Conservation (phyloP, 257 asterid genomes). For the Rhazya stricta region DNA sequence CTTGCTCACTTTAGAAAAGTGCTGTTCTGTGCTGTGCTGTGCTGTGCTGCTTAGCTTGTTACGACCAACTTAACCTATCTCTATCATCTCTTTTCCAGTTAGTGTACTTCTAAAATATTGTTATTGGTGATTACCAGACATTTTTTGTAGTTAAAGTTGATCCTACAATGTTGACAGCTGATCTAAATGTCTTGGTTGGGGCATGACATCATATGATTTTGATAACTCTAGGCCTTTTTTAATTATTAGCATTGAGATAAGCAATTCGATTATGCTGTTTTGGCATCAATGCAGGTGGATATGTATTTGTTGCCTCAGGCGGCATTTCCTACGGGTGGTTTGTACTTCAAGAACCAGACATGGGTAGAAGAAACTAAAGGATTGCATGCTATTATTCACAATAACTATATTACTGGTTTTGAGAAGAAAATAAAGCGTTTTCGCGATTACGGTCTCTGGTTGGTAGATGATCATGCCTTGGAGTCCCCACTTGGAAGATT, state of each 20-base stretch:
- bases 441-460: slow-evolving; percentile 79
- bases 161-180: not conserved
- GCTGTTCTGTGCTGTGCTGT: too few species aligned
- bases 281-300: slow-evolving; percentile 61
- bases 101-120: not conserved
- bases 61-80: not conserved
- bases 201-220: not conserved
- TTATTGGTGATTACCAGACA: not conserved
- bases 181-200: not conserved
- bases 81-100: not conserved
- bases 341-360: slow-evolving; percentile 89
- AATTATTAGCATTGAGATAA: slow-evolving; percentile 12
- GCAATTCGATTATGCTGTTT: slow-evolving; percentile 3
- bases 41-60: not conserved
- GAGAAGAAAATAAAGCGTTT: slow-evolving; percentile 86
- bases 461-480: slow-evolving; percentile 67
- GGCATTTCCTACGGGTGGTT: slow-evolving; percentile 95
- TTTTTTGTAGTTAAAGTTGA: not conserved
- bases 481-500: slow-evolving; percentile 88
- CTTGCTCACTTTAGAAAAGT: not conserved
- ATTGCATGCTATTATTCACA: slow-evolving; percentile 81
- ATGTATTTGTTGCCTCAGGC: slow-evolving; percentile 81
- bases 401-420: slow-evolving; percentile 83
- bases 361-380: slow-evolving; percentile 93
- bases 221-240: not conserved